Conservation (phyloP, 352 stramenopile species). For the Pythium scleroteichum region DNA sequence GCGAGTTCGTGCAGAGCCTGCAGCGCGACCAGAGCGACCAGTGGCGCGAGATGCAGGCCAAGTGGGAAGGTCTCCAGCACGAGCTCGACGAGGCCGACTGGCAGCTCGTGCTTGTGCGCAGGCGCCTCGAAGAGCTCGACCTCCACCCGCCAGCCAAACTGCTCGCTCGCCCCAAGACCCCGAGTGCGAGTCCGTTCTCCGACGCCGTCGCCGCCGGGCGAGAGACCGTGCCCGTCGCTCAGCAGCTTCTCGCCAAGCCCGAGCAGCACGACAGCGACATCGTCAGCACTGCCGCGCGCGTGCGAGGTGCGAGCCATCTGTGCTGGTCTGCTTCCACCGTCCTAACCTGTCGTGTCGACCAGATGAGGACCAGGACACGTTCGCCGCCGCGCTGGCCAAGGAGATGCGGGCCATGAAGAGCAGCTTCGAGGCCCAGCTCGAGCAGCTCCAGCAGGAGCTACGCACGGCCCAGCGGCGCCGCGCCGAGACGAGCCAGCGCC, state of each 20-base stretch:
- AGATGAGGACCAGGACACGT: constrained; percentile 74
- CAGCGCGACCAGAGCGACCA: constrained; percentile 34
- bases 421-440: constrained; percentile 64
- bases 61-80: constrained; percentile 50
- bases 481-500: constrained; percentile 41
- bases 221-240: constrained; percentile 51
- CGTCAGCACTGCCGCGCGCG: not conserved
- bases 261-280: not conserved
- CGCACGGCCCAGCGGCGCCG: constrained; percentile 44
- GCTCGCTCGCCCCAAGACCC: constrained; percentile 9
- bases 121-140: constrained; percentile 51
- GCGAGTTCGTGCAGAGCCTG: constrained; percentile 32
- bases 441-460: constrained; percentile 63
- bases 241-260: constrained; percentile 46
- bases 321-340: no score
- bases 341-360: not conserved
- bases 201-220: constrained; percentile 64
- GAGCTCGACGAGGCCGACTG: constrained; percentile 61
- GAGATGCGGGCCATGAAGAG: constrained; percentile 73
- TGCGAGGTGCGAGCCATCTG: no score
- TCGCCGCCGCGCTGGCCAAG: constrained; percentile 62
- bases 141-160: constrained; percentile 22
- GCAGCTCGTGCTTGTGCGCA: constrained; percentile 62
- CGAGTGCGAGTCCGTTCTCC: constrained; percentile 53
- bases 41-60: constrained; percentile 43